Evolutionary conservation across 106 monocot genomes (phyloP), one percentile per base, ranked within the genome.

Genomic region (Allium sativum): DNA sequence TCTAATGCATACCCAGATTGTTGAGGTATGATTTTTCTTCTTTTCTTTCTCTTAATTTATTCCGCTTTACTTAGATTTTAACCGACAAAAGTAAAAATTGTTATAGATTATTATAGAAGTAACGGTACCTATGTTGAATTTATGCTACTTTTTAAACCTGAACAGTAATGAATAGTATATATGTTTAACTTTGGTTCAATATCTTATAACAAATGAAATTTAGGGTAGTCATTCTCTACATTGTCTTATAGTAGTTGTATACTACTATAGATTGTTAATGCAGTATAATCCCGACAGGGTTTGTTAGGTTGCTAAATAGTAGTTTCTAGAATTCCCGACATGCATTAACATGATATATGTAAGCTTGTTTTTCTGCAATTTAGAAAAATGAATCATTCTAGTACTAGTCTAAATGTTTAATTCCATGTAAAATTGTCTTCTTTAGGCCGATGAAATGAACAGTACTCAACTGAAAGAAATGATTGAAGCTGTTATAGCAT

Each of bases 1-100:
- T 21, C 81, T 89, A 14, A 42, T 86, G 12, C 84, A 90, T 62
- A 86, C 94, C 12, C 53, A 90, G 22, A 81, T 84, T 56, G 74
- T 95, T 55, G 90, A 93, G 93, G 88, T 93, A 69, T 46, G 15
- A 15, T 8, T 12, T 47, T 1, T 50, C 48, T 50, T 15, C 8
- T 15, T 50, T 0, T 3, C 48, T 6, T 5, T 5, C 15, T 50
- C 48, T 12, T 15, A 50, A 3, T 2, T 7, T 12, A 50, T 15
- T 11, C 3, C 8, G 48, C 15, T 50, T 2, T 50, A 50, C 2
- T 3, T 12, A 31, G 4, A 31, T 31, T 6, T 12, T 0, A 5
- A 50, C 15, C 6, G 8, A 50, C 15, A 2, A 50, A 15, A 12
- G 4, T 50, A 50, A 50, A 15, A 50, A 11, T 50, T 50, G 48